Conservation (phyloP, 2,329 filamentous ascomycete species). For the Penicillium frequentans region DNA sequence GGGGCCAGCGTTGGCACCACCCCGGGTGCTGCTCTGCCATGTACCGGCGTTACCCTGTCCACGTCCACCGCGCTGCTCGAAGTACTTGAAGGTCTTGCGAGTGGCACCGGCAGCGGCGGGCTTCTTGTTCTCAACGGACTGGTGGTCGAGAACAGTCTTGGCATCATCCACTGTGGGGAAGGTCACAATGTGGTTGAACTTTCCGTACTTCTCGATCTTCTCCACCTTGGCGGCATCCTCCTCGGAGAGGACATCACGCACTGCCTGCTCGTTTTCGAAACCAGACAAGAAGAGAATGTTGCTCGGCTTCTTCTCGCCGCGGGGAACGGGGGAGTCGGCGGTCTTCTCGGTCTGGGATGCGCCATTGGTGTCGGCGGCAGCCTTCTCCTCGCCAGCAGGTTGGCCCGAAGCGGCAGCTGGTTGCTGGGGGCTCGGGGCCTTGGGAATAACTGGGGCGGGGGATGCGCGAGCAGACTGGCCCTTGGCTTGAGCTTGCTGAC, state of each 20-base stretch:
- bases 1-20: conserved; percentile 63
- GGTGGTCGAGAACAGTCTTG: conserved; percentile 71
- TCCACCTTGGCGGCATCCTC: conserved; percentile 81
- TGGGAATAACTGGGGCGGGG: conserved; percentile 45
- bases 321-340: conserved; percentile 54
- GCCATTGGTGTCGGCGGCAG: conserved; percentile 54
- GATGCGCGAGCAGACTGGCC: conserved; percentile 37
- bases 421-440: conserved; percentile 38
- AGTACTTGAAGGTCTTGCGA: conserved; percentile 80
- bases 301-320: conserved; percentile 64
- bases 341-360: conserved; percentile 47
- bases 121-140: conserved; percentile 75
- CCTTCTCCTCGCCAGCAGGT: conserved; percentile 48
- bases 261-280: conserved; percentile 78
- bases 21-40: conserved; percentile 59
- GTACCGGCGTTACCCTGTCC: conserved; percentile 54
- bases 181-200: conserved; percentile 77
- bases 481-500: conserved; percentile 32
- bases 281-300: conserved; percentile 90
- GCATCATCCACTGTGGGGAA: conserved; percentile 80
- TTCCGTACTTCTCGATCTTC: conserved; percentile 66
- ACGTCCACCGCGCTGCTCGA: conserved; percentile 66
- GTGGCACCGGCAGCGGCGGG: conserved; percentile 66
- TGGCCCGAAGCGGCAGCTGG: conserved; percentile 41
- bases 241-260: conserved; percentile 76